Conservation (phyloP, 352 stramenopile species). For the Pythium pectinolyticum region DNA sequence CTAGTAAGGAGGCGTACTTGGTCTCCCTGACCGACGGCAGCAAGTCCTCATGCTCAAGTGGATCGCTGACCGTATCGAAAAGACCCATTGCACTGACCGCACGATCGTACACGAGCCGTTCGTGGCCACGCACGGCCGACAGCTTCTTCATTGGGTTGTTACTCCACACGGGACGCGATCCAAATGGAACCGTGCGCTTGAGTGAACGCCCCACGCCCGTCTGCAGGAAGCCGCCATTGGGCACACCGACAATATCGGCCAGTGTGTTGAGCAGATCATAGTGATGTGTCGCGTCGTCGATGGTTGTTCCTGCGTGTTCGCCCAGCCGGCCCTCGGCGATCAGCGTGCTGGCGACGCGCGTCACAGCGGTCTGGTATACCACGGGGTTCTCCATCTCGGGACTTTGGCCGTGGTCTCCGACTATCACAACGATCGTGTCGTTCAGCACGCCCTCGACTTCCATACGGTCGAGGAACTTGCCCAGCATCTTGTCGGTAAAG, state of each 20-base stretch:
- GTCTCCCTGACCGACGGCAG: slow-evolving; percentile 24
- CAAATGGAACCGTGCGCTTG: slow-evolving; percentile 40
- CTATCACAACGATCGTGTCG: slow-evolving; percentile 56
- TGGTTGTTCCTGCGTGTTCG: slow-evolving; percentile 9
- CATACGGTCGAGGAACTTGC: slow-evolving; percentile 58
- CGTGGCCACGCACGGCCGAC: slow-evolving; percentile 37
- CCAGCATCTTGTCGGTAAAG: slow-evolving; percentile 48
- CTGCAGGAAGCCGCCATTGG: slow-evolving; percentile 20
- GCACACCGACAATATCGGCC: slow-evolving; percentile 28
- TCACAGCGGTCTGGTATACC: slow-evolving; percentile 30
- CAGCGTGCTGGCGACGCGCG: slow-evolving; percentile 24
- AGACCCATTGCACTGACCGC: slow-evolving; percentile 37
- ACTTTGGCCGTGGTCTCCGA: slow-evolving; percentile 48
- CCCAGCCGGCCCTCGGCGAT: slow-evolving; percentile 25
- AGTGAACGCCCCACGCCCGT: slow-evolving; percentile 32
- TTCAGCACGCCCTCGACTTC: slow-evolving; percentile 40
- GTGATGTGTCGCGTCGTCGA: slow-evolving; percentile 22
- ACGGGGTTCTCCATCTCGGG: slow-evolving; percentile 35
- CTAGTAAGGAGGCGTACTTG: slow-evolving; percentile 19
- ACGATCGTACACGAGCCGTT: slow-evolving; percentile 46
- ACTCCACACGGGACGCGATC: slow-evolving; percentile 42
- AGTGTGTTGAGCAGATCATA: slow-evolving; percentile 31
- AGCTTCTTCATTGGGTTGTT: slow-evolving; percentile 58
- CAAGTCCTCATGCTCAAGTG: slow-evolving; percentile 39
- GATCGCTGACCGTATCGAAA: slow-evolving; percentile 40